Conservation (phyloP, 768 basidiomycete species). For the Termitomyces sp. region DNA sequence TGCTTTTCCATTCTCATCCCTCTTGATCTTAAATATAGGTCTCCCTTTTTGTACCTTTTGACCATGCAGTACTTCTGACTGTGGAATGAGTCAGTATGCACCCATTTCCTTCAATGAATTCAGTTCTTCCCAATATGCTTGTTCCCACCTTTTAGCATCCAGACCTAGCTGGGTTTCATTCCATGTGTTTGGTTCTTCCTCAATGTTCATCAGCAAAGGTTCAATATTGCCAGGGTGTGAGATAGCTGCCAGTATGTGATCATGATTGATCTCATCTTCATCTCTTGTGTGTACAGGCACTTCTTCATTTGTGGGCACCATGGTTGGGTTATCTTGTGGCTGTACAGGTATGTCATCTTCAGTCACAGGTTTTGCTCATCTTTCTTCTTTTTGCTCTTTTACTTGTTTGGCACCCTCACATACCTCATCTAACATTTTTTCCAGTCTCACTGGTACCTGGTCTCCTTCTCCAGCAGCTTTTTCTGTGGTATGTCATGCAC, state of each 20-base stretch:
- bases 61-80: too few relatives aligned
- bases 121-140: too few relatives aligned
- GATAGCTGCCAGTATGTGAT: neutral
- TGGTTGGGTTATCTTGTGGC: too few relatives aligned
- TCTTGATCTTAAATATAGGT: too few relatives aligned
- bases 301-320: neutral
- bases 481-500: neutral
- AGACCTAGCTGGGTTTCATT: neutral
- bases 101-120: too few relatives aligned
- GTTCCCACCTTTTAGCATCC: neutral
- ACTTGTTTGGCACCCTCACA: neutral
- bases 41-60: too few relatives aligned
- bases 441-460: neutral
- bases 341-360: too few relatives aligned
- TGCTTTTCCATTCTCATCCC: too few relatives aligned
- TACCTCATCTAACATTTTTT: neutral
- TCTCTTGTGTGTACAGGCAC: too few relatives aligned
- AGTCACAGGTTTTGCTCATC: too few relatives aligned
- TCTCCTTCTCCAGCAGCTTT: neutral
- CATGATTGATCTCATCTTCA: neutral
- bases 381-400: neutral
- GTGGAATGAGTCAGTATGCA: too few relatives aligned
- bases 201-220: neutral
- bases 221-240: neutral
- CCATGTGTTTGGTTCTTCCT: neutral